phyloP scores from a whole-genome alignment of 2,329 filamentous ascomycete species.

The Hymenoscyphus repandus region DNA sequence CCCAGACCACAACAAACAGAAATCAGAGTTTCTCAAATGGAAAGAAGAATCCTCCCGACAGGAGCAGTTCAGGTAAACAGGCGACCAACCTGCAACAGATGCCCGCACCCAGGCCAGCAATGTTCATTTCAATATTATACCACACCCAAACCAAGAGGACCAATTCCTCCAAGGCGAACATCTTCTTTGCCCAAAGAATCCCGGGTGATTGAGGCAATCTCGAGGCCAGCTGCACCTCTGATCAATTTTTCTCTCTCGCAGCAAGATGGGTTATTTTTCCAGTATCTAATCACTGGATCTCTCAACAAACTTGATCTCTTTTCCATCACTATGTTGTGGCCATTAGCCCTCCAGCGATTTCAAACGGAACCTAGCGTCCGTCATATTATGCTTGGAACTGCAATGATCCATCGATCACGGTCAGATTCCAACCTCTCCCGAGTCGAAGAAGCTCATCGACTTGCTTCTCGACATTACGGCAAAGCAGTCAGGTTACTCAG shows the following conservation, averaged over 20 bases:
- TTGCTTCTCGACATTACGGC: constrained; percentile 7
- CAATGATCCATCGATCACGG: constrained; percentile 5
- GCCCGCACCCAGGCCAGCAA: constrained; percentile 6
- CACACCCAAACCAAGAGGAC: constrained; percentile 4
- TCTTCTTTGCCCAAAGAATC: constrained; percentile 12
- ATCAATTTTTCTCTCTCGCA: constrained; percentile 6
- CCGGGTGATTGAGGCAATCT: constrained; percentile 5
- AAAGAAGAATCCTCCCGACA: background rate
- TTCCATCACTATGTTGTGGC: constrained; percentile 7
- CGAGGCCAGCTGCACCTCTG: constrained; percentile 8
- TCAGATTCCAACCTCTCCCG: background rate
- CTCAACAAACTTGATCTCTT: constrained; percentile 3
- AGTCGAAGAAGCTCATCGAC: background rate
- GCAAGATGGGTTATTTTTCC: constrained; percentile 9
- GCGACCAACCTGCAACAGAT: constrained; percentile 7
- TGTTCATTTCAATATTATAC: constrained; percentile 6
- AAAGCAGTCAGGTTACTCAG: constrained; percentile 7
- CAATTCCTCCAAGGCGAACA: constrained; percentile 12
- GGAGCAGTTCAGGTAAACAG: background rate
- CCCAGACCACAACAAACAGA: background rate
- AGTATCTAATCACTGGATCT: constrained; percentile 5
- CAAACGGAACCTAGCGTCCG: constrained; percentile 11
- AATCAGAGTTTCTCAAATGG: background rate
- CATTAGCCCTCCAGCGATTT: constrained; percentile 8
- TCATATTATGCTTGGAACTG: constrained; percentile 7